A percentile compares a stretch with the other conserved stretches of the same genome.
phyloP scores from a whole-genome alignment of 1,284 basidiomycete species.

The Peniophora sp. region DNA sequence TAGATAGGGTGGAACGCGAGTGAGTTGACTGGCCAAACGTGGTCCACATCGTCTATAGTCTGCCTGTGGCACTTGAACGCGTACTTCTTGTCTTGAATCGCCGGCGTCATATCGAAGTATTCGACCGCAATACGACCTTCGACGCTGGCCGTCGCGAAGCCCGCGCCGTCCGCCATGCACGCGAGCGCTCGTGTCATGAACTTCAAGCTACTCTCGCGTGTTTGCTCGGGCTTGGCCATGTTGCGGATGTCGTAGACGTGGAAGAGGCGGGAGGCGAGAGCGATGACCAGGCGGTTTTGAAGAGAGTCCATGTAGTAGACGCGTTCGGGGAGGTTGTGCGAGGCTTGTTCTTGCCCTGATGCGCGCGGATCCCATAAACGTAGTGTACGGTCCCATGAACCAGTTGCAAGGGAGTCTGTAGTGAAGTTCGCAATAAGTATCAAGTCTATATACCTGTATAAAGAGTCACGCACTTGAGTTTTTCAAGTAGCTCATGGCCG shows the following conservation, averaged over 20 bases:
- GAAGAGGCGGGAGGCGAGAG: conserved; percentile 85
- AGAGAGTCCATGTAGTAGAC: conserved; percentile 78
- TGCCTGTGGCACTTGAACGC: conserved; percentile 98
- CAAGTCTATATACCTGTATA: not conserved
- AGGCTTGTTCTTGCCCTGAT: conserved; percentile 47
- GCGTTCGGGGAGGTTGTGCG: conserved; percentile 70
- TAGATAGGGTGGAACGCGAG: conserved; percentile 90
- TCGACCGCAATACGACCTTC: conserved; percentile 97
- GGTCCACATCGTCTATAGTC: conserved; percentile 86
- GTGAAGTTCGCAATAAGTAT: not conserved
- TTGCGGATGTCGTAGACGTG: conserved; percentile 80
- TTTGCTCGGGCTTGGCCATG: conserved; percentile 66
- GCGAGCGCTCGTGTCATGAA: conserved; percentile 89
- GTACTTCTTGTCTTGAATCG: conserved; percentile 85
- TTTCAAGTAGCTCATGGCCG: conserved; percentile 49
- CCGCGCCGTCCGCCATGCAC: conserved; percentile 87
- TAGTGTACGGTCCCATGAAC: conserved; percentile 86
- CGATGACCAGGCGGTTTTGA: conserved; percentile 73
- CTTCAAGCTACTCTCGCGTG: conserved; percentile 89
- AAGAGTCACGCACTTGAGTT: conserved; percentile 40
- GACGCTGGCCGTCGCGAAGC: conserved; percentile 89
- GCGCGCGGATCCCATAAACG: conserved; percentile 83
- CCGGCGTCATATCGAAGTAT: conserved; percentile 82
- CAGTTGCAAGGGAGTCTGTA: conserved; percentile 68
- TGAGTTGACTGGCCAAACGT: conserved; percentile 96